Evolutionary conservation across 2,329 filamentous ascomycete genomes (phyloP), one percentile per base, ranked within the genome.

Genomic region (Verticillium nubilum): DNA sequence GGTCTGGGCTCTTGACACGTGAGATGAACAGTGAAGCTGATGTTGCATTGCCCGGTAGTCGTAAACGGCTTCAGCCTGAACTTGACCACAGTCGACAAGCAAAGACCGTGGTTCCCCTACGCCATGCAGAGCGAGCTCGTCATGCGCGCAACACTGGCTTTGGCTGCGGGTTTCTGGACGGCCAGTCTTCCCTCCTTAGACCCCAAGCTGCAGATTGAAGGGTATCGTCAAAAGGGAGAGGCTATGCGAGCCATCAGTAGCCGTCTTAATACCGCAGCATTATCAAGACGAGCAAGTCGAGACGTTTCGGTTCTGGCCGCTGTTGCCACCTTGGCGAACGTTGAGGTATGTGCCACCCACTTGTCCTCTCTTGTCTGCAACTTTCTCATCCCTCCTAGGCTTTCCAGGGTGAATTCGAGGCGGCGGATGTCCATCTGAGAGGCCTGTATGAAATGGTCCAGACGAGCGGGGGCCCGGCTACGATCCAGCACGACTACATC

Each of bases 71-170:
- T 62, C 47, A 63, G 58, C 25, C 27, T 59, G 25, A 59, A 59
- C 58, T 56, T 63, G 29, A 64, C 62, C 4, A 60, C 59, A 3
- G 52, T 33, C 10, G 62, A 64, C 17, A 58, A 28, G 25, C 59
- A 63, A 33, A 52, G 62, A 26, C 63, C 63, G 28, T 63, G 63
- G 61, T 63, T 64, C 19, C 63, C 61, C 4, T 63, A 63, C 15
- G 63, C 63, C 47, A 64, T 63, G 63, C 61, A 62, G 57, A 64
- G 60, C 55, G 35, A 58, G 6, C 52, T 64, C 29, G 57, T 64
- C 58, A 54, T 64, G 61, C 63, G 61, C 19, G 60, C 58, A 12
- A 64, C 63, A 2, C 42, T 63, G 7, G 60, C 63, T 12, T 28
- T 64, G 52, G 58, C 63, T 2, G 63, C 63, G 15, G 63, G 61